These are phyloP conservation scores for Nothophaeocryptopus gaeumannii DNA, from an alignment of 2,329 filamentous ascomycete genomes.

Conservation along the genomic window DNA sequence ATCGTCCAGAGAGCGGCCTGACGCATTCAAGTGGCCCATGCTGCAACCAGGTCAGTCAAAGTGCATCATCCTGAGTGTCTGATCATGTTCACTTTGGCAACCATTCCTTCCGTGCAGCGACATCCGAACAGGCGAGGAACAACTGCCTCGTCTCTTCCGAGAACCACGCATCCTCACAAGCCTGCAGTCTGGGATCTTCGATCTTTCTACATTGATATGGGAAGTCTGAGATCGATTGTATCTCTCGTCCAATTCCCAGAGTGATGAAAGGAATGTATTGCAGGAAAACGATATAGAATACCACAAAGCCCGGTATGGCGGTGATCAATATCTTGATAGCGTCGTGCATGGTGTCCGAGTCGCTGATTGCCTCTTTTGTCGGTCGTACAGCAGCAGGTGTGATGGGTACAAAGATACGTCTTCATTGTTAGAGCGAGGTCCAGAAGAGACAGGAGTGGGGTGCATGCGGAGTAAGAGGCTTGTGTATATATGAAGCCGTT, in stretches of 20 bases:
- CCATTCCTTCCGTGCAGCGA: slow-evolving; percentile 18
- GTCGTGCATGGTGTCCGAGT: too few species aligned
- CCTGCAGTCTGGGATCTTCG: slow-evolving; percentile 19
- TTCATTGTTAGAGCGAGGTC: too few species aligned
- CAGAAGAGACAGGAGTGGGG: too few species aligned
- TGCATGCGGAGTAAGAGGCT: too few species aligned
- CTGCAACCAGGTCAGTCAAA: not conserved
- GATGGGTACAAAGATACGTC: too few species aligned
- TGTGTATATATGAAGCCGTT: too few species aligned
- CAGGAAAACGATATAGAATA: slow-evolving; percentile 12
- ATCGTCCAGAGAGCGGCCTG: slow-evolving; percentile 20
- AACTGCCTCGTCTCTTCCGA: slow-evolving; percentile 24
- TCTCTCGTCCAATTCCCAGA: slow-evolving; percentile 17
- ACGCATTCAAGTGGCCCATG: slow-evolving; percentile 19
- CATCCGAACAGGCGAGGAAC: slow-evolving; percentile 23
- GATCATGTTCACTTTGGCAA: slow-evolving; percentile 19
- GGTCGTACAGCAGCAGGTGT: too few species aligned
- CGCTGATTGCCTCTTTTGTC: too few species aligned
- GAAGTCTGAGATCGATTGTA: slow-evolving; percentile 24
- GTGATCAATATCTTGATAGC: too few species aligned
- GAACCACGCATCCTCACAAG: slow-evolving; percentile 27
- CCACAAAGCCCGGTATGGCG: too few species aligned
- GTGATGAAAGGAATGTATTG: slow-evolving; percentile 12
- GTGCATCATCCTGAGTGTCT: not conserved
- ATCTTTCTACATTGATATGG: slow-evolving; percentile 24